A percentile compares a stretch with the other conserved stretches of the same genome.
These are phyloP conservation scores for Prunus yedoensis DNA, from an alignment of 331 rosid genomes.

Conservation along the genomic window DNA sequence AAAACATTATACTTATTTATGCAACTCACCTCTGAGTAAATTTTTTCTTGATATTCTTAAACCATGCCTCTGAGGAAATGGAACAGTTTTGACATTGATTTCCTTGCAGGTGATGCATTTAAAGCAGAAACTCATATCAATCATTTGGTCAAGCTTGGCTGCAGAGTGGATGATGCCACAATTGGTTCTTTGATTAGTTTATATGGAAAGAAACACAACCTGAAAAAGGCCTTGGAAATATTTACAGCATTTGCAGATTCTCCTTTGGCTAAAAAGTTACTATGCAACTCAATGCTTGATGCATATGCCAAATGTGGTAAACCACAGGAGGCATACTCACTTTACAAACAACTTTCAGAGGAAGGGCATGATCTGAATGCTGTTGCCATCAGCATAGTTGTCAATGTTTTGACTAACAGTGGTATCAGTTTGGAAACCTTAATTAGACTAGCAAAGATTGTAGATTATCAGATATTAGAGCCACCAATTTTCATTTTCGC, in stretches of 20 bases:
- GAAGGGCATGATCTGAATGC: constrained; percentile 64
- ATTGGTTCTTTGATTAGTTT: constrained; percentile 62
- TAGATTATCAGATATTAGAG: not conserved
- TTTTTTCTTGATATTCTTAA: constrained; percentile 17
- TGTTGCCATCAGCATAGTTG: constrained; percentile 78
- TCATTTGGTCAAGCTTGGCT: constrained; percentile 46
- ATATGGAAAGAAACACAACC: constrained; percentile 64
- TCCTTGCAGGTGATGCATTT: constrained; percentile 63
- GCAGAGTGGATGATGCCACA: constrained; percentile 52
- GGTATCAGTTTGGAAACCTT: constrained; percentile 44
- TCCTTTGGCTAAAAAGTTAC: constrained; percentile 30
- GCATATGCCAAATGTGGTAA: constrained; percentile 76
- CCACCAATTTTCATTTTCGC: not conserved
- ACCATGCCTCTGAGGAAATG: constrained; percentile 4
- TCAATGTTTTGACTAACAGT: constrained; percentile 66
- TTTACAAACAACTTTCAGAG: constrained; percentile 57
- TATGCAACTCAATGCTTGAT: constrained; percentile 73
- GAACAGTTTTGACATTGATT: constrained; percentile 6
- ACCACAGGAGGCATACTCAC: constrained; percentile 64
- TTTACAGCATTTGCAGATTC: constrained; percentile 59
- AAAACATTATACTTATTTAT: not conserved
- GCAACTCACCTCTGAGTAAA: constrained; percentile 8
- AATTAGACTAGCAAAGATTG: not conserved
- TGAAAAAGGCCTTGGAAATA: constrained; percentile 65
- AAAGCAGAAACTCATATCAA: constrained; percentile 59